These are phyloP conservation scores for Penicillium freii DNA, from an alignment of 2,329 filamentous ascomycete genomes.

Conservation along the genomic window DNA sequence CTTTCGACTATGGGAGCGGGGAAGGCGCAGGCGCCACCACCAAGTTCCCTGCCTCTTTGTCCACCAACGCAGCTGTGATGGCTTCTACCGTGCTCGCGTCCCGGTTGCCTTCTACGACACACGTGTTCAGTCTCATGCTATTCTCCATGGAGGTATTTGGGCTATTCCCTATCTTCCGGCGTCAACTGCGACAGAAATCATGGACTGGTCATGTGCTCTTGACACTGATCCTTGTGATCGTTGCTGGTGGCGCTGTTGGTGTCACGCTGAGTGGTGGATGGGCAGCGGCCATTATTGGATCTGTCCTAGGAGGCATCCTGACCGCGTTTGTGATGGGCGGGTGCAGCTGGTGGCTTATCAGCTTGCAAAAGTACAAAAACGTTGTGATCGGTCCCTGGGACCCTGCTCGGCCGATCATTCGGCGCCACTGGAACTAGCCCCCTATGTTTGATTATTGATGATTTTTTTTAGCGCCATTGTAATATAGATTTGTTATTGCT, in stretches of 20 bases:
- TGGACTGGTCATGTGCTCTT: conserved; percentile 78
- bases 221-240: conserved; percentile 72
- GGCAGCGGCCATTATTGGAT: conserved; percentile 64
- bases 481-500: conserved; percentile 15
- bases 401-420: conserved; percentile 70
- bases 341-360: conserved; percentile 97
- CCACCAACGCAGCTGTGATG: conserved; percentile 95
- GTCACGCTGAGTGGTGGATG: conserved; percentile 56
- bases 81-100: conserved; percentile 91
- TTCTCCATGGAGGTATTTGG: conserved; percentile 98
- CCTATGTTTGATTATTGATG: neutral
- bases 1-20: conserved; percentile 86
- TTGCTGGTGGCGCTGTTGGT: conserved; percentile 75
- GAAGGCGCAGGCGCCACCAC: conserved; percentile 44
- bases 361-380: conserved; percentile 97
- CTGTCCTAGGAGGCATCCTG: conserved; percentile 70
- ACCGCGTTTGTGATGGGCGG: conserved; percentile 81
- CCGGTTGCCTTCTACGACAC: conserved; percentile 80
- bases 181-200: conserved; percentile 77
- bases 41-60: conserved; percentile 63
- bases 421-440: conserved; percentile 42
- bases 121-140: conserved; percentile 91
- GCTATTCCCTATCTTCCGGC: conserved; percentile 93
- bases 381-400: conserved; percentile 99
- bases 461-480: conserved; percentile 8